phyloP scores from a whole-genome alignment of 306 rosid species.

The peach (Prunus persica) region DNA sequence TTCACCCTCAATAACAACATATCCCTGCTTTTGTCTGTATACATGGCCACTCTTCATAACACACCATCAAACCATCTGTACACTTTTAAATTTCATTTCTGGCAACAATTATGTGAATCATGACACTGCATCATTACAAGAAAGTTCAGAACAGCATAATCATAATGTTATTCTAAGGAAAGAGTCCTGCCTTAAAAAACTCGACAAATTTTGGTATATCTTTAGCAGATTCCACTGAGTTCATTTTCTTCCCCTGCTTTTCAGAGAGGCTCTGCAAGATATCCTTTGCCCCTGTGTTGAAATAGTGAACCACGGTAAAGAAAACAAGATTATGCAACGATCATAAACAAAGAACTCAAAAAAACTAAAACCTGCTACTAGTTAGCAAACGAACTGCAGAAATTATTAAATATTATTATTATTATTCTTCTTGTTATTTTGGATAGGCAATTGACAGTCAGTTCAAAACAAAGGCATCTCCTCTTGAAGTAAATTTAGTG shows the following conservation, averaged over 20 bases:
- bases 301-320: slow-evolving; percentile 19
- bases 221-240: slow-evolving; percentile 71
- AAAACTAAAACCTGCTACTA: not conserved
- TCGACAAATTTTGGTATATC: slow-evolving; percentile 75
- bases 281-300: slow-evolving; percentile 78
- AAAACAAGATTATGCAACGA: not conserved
- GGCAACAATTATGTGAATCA: not conserved
- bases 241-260: slow-evolving; percentile 87
- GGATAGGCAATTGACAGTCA: not conserved
- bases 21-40: not conserved
- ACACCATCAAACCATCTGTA: no score
- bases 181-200: slow-evolving; percentile 66
- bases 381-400: not conserved
- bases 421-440: not conserved
- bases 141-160: slow-evolving; percentile 9
- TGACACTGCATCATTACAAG: not conserved
- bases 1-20: not conserved
- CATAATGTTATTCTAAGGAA: slow-evolving; percentile 19
- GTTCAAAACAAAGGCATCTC: not conserved
- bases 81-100: slow-evolving; percentile 3
- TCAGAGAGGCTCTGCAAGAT: slow-evolving; percentile 78
- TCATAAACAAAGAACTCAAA: not conserved
- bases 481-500: not conserved
- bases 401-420: not conserved
- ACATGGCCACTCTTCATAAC: not conserved